These are phyloP conservation scores for Boeremia exigua DNA, from an alignment of 2,329 filamentous ascomycete species.

Conservation along the genomic window DNA sequence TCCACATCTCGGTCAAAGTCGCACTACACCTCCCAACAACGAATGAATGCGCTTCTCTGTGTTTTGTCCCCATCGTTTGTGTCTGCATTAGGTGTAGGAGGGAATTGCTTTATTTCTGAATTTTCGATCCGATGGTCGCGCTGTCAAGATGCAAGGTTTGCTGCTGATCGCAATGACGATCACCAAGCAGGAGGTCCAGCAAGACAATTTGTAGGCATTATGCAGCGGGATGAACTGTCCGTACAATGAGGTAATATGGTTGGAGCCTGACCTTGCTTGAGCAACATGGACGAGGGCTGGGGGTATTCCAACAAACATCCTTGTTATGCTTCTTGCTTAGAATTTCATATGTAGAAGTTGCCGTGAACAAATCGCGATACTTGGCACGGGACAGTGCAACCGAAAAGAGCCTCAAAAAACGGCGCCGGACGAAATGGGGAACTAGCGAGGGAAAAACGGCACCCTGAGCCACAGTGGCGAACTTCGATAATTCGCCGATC, in stretches of 20 bases:
- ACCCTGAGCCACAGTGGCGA: slow-evolving; percentile 6
- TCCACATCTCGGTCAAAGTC: slow-evolving; percentile 14
- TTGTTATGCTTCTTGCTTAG: background rate
- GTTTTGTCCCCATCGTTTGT: slow-evolving; percentile 4
- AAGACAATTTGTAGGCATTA: background rate
- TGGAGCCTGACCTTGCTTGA: background rate
- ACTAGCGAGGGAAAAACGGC: background rate
- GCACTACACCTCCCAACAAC: slow-evolving; percentile 2
- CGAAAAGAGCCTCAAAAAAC: slow-evolving; percentile 17
- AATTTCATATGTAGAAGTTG: background rate
- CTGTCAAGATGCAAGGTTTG: slow-evolving; percentile 2
- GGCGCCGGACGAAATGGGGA: slow-evolving; percentile 1
- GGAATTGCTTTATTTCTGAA: background rate
- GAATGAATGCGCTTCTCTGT: slow-evolving; percentile 1
- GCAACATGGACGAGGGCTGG: background rate
- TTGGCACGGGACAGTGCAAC: slow-evolving; percentile 6
- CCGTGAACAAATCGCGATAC: slow-evolving; percentile 1
- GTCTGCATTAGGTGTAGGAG: background rate
- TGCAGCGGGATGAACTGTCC: background rate
- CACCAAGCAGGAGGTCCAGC: slow-evolving; percentile 2
- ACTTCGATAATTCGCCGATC: slow-evolving; percentile 10
- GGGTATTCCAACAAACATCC: background rate
- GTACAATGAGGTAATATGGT: background rate
- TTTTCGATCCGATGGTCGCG: background rate
- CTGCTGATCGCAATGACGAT: slow-evolving; percentile 17